Evolutionary conservation across 208 protist species (phyloP).

Genomic region (Leptomonas pyrrhocoris): DNA sequence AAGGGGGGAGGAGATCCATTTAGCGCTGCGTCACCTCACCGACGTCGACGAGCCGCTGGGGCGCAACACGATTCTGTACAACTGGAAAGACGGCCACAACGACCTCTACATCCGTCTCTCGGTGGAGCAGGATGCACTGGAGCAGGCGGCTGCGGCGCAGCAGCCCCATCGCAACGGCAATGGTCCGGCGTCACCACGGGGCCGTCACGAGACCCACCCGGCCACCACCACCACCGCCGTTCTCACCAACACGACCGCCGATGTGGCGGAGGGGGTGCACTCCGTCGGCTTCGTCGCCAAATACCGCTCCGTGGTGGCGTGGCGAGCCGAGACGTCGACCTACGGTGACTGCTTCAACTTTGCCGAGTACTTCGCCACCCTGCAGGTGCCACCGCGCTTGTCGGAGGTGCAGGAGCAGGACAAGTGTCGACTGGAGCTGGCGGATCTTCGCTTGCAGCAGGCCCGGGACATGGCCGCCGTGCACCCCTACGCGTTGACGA

Average conservation of each 20-base stretch:
- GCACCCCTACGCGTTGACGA: slow-evolving; percentile 34
- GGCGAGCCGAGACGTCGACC: slow-evolving; percentile 18
- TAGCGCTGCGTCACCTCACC: slow-evolving; percentile 20
- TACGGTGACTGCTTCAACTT: slow-evolving; percentile 47
- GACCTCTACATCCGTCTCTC: slow-evolving; percentile 46
- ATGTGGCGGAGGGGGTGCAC: slow-evolving; percentile 34
- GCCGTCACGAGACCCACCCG: not conserved
- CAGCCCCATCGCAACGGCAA: not conserved
- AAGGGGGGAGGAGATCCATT: not conserved
- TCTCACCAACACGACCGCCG: slow-evolving; percentile 12
- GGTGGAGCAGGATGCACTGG: slow-evolving; percentile 22
- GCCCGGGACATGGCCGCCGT: slow-evolving; percentile 39
- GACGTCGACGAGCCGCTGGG: slow-evolving; percentile 48
- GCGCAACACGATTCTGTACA: slow-evolving; percentile 49
- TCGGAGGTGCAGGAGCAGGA: slow-evolving; percentile 71
- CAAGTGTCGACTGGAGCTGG: slow-evolving; percentile 63
- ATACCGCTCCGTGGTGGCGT: slow-evolving; percentile 21
- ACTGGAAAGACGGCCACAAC: slow-evolving; percentile 55
- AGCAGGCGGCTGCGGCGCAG: slow-evolving; percentile 12
- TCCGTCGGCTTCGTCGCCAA: slow-evolving; percentile 52
- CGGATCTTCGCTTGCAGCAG: slow-evolving; percentile 52
- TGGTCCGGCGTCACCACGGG: not conserved
- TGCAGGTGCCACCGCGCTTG: slow-evolving; percentile 47
- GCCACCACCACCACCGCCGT: not conserved
- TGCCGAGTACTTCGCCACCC: slow-evolving; percentile 44